Evolutionary conservation across 2,329 filamentous ascomycete species (phyloP).

Genomic region (Penicillium rolfsii): DNA sequence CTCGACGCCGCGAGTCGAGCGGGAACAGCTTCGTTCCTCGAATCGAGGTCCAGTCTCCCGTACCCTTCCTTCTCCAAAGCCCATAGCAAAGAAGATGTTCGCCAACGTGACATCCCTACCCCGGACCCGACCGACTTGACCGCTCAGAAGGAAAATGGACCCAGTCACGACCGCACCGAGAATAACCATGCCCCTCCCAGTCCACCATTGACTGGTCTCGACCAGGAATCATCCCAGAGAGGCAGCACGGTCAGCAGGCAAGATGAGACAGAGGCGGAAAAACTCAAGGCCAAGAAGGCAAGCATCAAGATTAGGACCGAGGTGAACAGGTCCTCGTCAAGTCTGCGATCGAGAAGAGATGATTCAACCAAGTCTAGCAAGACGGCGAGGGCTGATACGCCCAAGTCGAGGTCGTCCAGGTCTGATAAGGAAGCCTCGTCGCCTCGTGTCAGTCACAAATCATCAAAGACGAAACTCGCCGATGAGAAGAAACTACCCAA

Average conservation of each 20-base stretch:
- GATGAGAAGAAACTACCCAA: constrained; percentile 41
- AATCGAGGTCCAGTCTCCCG: constrained; percentile 59
- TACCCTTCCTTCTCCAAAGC: constrained; percentile 88
- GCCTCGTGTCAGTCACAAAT: constrained; percentile 41
- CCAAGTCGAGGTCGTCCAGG: constrained; percentile 42
- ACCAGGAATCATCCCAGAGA: constrained; percentile 44
- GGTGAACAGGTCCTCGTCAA: constrained; percentile 48
- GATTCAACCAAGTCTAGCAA: constrained; percentile 43
- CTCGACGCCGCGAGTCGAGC: constrained; percentile 43
- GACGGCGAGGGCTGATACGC: constrained; percentile 42
- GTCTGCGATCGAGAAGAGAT: constrained; percentile 45
- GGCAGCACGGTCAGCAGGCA: constrained; percentile 39
- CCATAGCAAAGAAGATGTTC: constrained; percentile 84
- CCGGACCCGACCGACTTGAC: constrained; percentile 74
- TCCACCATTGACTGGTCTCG: constrained; percentile 51
- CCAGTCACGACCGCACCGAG: constrained; percentile 30
- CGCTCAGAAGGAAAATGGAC: constrained; percentile 43
- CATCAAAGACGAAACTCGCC: constrained; percentile 38
- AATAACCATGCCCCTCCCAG: constrained; percentile 50
- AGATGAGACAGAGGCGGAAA: constrained; percentile 40
- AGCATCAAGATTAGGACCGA: constrained; percentile 44
- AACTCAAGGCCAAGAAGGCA: constrained; percentile 39
- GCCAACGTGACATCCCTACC: constrained; percentile 58
- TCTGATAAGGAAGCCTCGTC: constrained; percentile 40
- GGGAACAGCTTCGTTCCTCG: constrained; percentile 45